Conservation (phyloP, 805 yeast species). For the Torulaspora quercuum region DNA sequence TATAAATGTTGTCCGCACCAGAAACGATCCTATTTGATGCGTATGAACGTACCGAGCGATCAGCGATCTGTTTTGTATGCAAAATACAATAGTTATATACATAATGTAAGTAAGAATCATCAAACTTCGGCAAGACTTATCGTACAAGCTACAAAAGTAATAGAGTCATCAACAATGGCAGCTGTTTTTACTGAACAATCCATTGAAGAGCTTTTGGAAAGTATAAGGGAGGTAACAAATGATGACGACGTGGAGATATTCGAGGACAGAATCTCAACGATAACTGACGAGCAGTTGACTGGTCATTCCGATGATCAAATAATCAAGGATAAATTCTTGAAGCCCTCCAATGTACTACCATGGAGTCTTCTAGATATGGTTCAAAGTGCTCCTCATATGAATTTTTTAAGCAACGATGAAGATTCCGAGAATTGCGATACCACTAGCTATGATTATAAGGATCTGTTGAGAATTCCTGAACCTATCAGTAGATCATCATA, state of each 20-base stretch:
- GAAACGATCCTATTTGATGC: too few relatives aligned
- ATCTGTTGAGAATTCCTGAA: slow-evolving; percentile 56
- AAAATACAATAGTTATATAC: too few relatives aligned
- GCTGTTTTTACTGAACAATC: slow-evolving; percentile 11
- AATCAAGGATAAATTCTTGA: slow-evolving; percentile 46
- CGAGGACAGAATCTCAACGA: slow-evolving; percentile 48
- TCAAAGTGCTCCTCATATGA: slow-evolving; percentile 50
- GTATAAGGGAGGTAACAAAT: slow-evolving; percentile 21
- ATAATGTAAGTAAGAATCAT: too few relatives aligned
- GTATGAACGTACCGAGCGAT: too few relatives aligned
- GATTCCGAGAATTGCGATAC: slow-evolving; percentile 8
- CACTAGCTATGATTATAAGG: slow-evolving; percentile 36
- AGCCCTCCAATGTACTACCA: slow-evolving; percentile 59
- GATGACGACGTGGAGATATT: slow-evolving; percentile 31
- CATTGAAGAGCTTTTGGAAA: slow-evolving; percentile 24
- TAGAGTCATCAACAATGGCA: too few relatives aligned
- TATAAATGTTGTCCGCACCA: too few relatives aligned
- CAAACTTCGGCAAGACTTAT: too few relatives aligned
- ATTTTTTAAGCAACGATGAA: slow-evolving; percentile 25
- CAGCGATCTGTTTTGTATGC: too few relatives aligned
- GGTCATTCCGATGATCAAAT: slow-evolving; percentile 17
- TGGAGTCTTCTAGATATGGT: slow-evolving; percentile 70
- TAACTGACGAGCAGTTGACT: slow-evolving; percentile 10
- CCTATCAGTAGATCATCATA: slow-evolving; percentile 60
- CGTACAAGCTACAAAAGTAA: too few relatives aligned